phyloP scores from a whole-genome alignment of 495 filamentous ascomycete genomes.

The Hypoxylon lienhwacheense region DNA sequence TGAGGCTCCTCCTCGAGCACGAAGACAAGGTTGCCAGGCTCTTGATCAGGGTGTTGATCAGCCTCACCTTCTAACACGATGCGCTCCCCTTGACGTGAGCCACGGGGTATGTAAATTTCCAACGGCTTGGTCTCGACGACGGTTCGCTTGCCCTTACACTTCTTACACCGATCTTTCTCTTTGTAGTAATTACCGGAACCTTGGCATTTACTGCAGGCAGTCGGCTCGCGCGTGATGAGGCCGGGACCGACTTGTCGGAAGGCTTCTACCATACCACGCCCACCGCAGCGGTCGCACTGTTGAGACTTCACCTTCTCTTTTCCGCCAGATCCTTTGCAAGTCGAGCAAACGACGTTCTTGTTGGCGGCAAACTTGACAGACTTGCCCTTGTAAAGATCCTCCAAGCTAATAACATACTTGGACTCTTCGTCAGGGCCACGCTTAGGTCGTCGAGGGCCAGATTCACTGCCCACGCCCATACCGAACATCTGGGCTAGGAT shows the following conservation, averaged over 20 bases:
- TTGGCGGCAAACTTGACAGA: slow-evolving; percentile 92
- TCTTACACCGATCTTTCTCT: slow-evolving; percentile 96
- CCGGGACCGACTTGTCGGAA: slow-evolving; percentile 78
- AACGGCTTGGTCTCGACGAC: slow-evolving; percentile 84
- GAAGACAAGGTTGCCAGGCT: slow-evolving; percentile 92
- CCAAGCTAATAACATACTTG: slow-evolving; percentile 83
- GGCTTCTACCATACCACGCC: slow-evolving; percentile 69
- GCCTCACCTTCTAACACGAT: slow-evolving; percentile 93
- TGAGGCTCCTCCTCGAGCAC: slow-evolving; percentile 80
- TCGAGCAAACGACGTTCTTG: slow-evolving; percentile 84
- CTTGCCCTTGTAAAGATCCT: slow-evolving; percentile 98
- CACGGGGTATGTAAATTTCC: slow-evolving; percentile 93
- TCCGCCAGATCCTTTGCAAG: slow-evolving; percentile 86
- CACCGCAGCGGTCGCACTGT: slow-evolving; percentile 80
- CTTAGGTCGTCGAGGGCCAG: slow-evolving; percentile 59
- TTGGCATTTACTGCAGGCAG: slow-evolving; percentile 74
- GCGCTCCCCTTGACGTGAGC: slow-evolving; percentile 82
- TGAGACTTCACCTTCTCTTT: slow-evolving; percentile 90
- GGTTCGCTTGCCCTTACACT: slow-evolving; percentile 90
- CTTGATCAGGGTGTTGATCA: slow-evolving; percentile 87
- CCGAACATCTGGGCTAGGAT: slow-evolving; percentile 94
- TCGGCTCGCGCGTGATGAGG: slow-evolving; percentile 73
- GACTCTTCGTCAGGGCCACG: slow-evolving; percentile 85
- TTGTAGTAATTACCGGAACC: slow-evolving; percentile 81
- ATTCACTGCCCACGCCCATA: slow-evolving; percentile 65